Conservation (phyloP, 2,329 filamentous ascomycete genomes). For the Fusarium keratoplasticum region DNA sequence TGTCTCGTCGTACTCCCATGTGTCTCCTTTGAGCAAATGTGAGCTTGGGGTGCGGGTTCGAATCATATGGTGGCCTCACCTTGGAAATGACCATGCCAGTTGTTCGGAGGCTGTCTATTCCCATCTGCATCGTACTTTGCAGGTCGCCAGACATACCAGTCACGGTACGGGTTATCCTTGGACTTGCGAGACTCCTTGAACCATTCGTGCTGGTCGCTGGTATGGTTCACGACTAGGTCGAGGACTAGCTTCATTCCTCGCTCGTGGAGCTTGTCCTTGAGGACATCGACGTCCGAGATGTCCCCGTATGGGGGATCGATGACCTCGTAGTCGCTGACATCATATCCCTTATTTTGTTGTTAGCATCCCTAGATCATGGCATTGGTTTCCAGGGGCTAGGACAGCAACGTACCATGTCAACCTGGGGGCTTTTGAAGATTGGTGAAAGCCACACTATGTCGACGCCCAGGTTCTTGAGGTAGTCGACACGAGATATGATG, state of each 20-base stretch:
- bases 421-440: slow-evolving; percentile 64
- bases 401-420: slow-evolving; percentile 67
- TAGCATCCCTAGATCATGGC: not conserved
- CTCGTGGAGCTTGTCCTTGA: slow-evolving; percentile 71
- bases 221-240: slow-evolving; percentile 82
- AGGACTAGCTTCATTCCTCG: slow-evolving; percentile 77
- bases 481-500: slow-evolving; percentile 67
- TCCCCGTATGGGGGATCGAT: slow-evolving; percentile 77
- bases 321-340: slow-evolving; percentile 75
- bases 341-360: slow-evolving; percentile 67
- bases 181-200: slow-evolving; percentile 66
- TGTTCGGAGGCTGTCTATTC: slow-evolving; percentile 71
- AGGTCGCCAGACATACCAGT: slow-evolving; percentile 76
- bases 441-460: slow-evolving; percentile 68
- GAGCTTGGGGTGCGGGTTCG: not conserved
- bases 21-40: slow-evolving; percentile 50
- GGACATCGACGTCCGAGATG: slow-evolving; percentile 72
- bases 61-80: slow-evolving; percentile 29
- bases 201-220: slow-evolving; percentile 67
- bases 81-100: slow-evolving; percentile 60
- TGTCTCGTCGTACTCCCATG: slow-evolving; percentile 62
- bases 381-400: not conserved
- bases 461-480: slow-evolving; percentile 65
- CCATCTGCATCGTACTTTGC: slow-evolving; percentile 67
- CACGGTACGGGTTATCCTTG: slow-evolving; percentile 64